Evolutionary conservation across 2,329 filamentous ascomycete species (phyloP), one percentile per base, ranked within the genome.

Genomic region (Hypoxylon sp.): DNA sequence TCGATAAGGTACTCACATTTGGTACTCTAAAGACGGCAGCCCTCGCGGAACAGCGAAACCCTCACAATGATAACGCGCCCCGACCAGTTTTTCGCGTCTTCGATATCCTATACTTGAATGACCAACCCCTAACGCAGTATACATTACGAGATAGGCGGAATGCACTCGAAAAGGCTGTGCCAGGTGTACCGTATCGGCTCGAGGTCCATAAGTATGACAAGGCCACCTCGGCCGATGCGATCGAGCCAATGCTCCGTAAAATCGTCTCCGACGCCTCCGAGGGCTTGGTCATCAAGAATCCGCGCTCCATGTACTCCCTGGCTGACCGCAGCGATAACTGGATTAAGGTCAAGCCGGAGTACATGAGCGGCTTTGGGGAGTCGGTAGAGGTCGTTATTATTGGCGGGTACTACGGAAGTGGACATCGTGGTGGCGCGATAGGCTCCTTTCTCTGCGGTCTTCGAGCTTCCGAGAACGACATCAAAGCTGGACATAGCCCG

Each of bases 341-440:
- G 96, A 91, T 98, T 82, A 99, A 99, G 79, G 95, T 99, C 7
- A 99, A 99, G 76, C 96, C 96, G 0, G 96, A 99, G 72, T 99
- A 99, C 79, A 98, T 98, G 95, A 91, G 91, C 1, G 95, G 97
- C 70, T 97, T 96, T 78, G 96, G 96, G 68, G 95, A 98, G 80
- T 93, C 92, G 0, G 88, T 99, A 2, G 96, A 99, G 78, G 94
- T 94, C 72, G 83, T 98, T 13, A 85, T 99, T 14, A 89, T 99
- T 59, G 96, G 95, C 61, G 96, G 94, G 7, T 98, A 97, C 81
- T 99, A 93, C 78, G 96, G 96, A 13, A 93, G 92, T 31, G 96
- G 96, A 0, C 89, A 88, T 62, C 89, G 96, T 53, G 96, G 96
- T 54, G 96, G 95, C 44, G 88, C 82, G 1, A 83, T 98, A 3